Percentiles rank a stretch among this genome's conserved stretches.
Conservation (phyloP, 2,329 filamentous ascomycete species). For the Fusarium udum region DNA sequence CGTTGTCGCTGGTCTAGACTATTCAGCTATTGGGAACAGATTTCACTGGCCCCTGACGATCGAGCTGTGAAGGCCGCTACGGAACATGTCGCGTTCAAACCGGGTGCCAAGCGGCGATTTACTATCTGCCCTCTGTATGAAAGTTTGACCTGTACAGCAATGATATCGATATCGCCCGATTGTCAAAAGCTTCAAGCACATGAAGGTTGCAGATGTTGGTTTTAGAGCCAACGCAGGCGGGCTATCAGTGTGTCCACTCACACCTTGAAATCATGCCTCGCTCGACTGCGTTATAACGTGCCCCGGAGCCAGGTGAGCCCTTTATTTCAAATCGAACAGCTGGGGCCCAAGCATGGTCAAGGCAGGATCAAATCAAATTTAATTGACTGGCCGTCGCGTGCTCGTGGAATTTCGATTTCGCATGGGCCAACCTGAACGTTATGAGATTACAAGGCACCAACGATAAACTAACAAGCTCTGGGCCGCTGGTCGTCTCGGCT, state of each 20-base stretch:
- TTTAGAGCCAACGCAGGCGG: constrained; percentile 8
- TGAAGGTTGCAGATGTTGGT: constrained; percentile 23
- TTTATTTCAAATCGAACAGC: constrained; percentile 19
- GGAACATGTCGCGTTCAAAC: constrained; percentile 27
- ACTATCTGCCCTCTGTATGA: constrained; percentile 7
- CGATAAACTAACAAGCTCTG: constrained; percentile 37
- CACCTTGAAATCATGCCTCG: constrained; percentile 25
- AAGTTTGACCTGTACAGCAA: constrained; percentile 5
- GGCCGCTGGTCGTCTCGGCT: constrained; percentile 28
- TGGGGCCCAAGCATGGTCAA: not conserved
- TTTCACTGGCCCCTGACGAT: constrained; percentile 31
- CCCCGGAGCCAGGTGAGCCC: constrained; percentile 14
- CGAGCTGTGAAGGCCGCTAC: constrained; percentile 17
- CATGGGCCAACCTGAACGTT: constrained; percentile 26
- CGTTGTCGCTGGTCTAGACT: constrained; percentile 33
- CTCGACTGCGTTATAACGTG: constrained; percentile 22
- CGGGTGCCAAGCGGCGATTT: constrained; percentile 11
- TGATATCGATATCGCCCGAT: constrained; percentile 22
- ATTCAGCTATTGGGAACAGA: constrained; percentile 11
- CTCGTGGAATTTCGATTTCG: constrained; percentile 21
- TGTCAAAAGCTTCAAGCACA: constrained; percentile 24
- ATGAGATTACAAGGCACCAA: constrained; percentile 31
- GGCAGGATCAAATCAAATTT: constrained; percentile 18
- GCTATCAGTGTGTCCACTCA: constrained; percentile 27
- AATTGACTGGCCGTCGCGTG: constrained; percentile 25